Percentiles rank a stretch among this genome's conserved stretches.
Conservation (phyloP, 2,329 filamentous ascomycete genomes). For the Sclerotinia trifoliorum region DNA sequence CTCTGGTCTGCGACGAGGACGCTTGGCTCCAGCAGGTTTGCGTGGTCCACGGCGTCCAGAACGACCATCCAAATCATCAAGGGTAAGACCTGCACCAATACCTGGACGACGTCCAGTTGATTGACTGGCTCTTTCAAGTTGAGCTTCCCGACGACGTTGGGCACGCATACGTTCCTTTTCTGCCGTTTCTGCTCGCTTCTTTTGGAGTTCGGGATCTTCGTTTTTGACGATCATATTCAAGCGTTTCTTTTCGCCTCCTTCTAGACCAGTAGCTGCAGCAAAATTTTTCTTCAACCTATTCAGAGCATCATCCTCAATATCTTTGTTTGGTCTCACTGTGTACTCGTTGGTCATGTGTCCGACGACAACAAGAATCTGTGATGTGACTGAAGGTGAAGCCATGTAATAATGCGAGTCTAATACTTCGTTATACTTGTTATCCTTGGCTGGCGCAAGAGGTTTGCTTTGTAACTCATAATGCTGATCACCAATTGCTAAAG, state of each 20-base stretch:
- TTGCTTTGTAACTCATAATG: conserved; percentile 76
- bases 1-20: conserved; percentile 58
- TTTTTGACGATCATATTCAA: conserved; percentile 69
- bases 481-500: conserved; percentile 69
- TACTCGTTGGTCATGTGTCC: conserved; percentile 75
- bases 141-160: conserved; percentile 65
- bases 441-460: conserved; percentile 59
- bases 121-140: conserved; percentile 56
- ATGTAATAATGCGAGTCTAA: conserved; percentile 76
- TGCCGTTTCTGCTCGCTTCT: conserved; percentile 69
- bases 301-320: conserved; percentile 69
- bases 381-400: conserved; percentile 66
- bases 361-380: conserved; percentile 67
- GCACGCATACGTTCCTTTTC: conserved; percentile 71
- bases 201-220: conserved; percentile 72
- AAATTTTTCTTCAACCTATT: conserved; percentile 66
- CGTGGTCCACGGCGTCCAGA: conserved; percentile 52
- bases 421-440: conserved; percentile 59
- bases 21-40: conserved; percentile 51
- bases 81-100: conserved; percentile 58
- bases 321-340: conserved; percentile 64
- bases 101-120: conserved; percentile 41
- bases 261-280: conserved; percentile 57
- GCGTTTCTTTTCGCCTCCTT: conserved; percentile 53
- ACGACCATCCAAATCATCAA: conserved; percentile 67